Evolutionary conservation across 2,329 filamentous ascomycete genomes (phyloP).

Genomic region (Acrodontium crateriforme): DNA sequence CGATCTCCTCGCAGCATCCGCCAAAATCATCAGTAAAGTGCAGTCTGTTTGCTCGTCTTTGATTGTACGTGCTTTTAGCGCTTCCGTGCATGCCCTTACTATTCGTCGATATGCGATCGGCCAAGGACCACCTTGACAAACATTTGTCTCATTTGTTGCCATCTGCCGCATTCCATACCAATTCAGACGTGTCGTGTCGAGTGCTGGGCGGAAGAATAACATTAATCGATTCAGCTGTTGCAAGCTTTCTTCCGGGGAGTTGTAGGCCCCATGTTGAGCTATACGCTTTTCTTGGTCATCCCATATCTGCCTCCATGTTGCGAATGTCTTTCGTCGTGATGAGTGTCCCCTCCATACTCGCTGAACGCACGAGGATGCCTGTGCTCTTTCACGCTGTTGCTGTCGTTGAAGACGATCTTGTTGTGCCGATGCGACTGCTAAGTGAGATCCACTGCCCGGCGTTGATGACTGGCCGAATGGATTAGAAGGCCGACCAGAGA

Average conservation of each 20-base stretch:
- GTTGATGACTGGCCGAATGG: slow-evolving; percentile 52
- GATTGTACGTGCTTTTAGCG: slow-evolving; percentile 8
- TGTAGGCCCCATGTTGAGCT: slow-evolving; percentile 22
- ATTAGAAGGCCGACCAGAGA: slow-evolving; percentile 66
- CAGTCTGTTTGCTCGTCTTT: slow-evolving; percentile 11
- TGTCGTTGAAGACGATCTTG: slow-evolving; percentile 72
- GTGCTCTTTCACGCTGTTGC: slow-evolving; percentile 62
- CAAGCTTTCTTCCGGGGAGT: slow-evolving; percentile 25
- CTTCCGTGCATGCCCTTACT: slow-evolving; percentile 22
- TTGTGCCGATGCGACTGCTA: slow-evolving; percentile 72
- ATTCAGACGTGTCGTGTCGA: slow-evolving; percentile 27
- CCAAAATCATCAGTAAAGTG: slow-evolving; percentile 14
- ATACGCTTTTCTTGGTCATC: slow-evolving; percentile 35
- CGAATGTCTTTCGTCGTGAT: slow-evolving; percentile 44
- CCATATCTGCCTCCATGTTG: slow-evolving; percentile 46
- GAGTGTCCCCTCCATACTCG: slow-evolving; percentile 68
- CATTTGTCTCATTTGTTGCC: slow-evolving; percentile 11
- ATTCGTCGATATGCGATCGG: slow-evolving; percentile 28
- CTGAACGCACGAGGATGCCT: slow-evolving; percentile 63
- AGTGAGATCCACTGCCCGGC: slow-evolving; percentile 48
- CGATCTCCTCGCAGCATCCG: slow-evolving; percentile 24
- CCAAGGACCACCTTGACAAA: slow-evolving; percentile 24
- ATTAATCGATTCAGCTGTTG: slow-evolving; percentile 29
- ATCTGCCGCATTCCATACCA: slow-evolving; percentile 28
- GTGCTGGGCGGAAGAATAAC: slow-evolving; percentile 27